Base-by-base conservation (phyloP, 768 basidiomycete genomes). In the Amanita pseudoporphyria region DNA sequence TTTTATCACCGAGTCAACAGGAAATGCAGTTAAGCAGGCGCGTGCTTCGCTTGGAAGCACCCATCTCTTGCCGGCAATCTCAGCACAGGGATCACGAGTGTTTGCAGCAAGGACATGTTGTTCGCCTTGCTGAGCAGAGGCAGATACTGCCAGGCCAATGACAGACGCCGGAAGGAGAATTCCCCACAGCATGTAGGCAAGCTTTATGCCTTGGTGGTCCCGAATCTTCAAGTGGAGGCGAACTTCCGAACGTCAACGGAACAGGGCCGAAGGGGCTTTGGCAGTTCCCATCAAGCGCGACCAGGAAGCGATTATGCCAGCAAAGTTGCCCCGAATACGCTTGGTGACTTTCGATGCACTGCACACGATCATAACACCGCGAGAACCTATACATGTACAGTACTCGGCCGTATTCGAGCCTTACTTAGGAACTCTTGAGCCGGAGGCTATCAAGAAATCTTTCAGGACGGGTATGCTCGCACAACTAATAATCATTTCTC, bases 301-400 rank as follows among this genome's bases (percentile, higher is more conserved):
- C 43, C 21, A 30, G 18, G 14, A 19, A 36, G 12, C 19, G 19
- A 47, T 42, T 13, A 53, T 54, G 52, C 36, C 47, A 3, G 30
- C 13, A 22, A 54, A 33, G 37, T 26, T 49, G 31, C 41, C 49
- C 18, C 31, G 47, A 40, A 77, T 85, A 61, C 77, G 73, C 7
- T 67, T 87, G 6, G 81, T 88, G 40, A 79, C 83, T n/a, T 89
- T 91, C 56, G 88, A 91, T 57, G 79, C 79, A 1, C 66, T 89
- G 21, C 78, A 83, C 57, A 91, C 88, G n/a, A 69, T 88, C 5
- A 69, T 91, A 13, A 72, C 73, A 2, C 87, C 85, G 16, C 77
- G 84, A 5, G 64, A 64, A 30, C 84, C 88, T 3, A 73, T 91
- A 40, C 71, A 84, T 52, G 70, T 77, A 24, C 86, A 76, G 55